Evolutionary conservation across 306 rosid genomes (phyloP).

Genomic region (Medicago lupulina): DNA sequence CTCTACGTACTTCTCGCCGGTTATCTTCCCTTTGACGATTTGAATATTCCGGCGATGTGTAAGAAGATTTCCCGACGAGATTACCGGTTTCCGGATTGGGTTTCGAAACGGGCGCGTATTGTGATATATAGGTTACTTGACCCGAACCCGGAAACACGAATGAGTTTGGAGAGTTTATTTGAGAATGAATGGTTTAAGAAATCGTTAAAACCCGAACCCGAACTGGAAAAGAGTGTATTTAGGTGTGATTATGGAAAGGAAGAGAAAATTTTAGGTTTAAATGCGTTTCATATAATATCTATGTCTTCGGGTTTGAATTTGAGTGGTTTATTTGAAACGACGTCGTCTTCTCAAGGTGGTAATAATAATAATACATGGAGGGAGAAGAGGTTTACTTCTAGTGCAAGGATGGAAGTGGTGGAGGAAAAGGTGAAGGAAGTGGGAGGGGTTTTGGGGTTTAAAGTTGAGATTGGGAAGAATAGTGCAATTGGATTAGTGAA

Average conservation of each 20-base stretch:
- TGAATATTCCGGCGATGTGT: conserved; percentile 64
- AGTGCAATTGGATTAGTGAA: conserved; percentile 68
- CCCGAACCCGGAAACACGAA: conserved; percentile 69
- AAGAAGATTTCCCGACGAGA: conserved; percentile 60
- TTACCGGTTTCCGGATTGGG: conserved; percentile 55
- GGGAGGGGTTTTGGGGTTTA: conserved; percentile 64
- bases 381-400: conserved; percentile 63
- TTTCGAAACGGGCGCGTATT: conserved; percentile 57
- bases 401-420: conserved; percentile 44
- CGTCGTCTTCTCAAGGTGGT: conserved; percentile 27
- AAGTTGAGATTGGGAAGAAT: conserved; percentile 62
- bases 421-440: conserved; percentile 61
- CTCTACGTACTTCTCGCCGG: conserved; percentile 74
- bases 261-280: conserved; percentile 38
- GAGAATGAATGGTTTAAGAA: conserved; percentile 66
- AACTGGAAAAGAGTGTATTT: conserved; percentile 38
- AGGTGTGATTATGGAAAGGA: conserved; percentile 19
- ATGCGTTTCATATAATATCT: conserved; percentile 83
- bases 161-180: conserved; percentile 56
- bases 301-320: conserved; percentile 80
- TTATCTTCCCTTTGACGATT: conserved; percentile 64
- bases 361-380: conserved; percentile 2
- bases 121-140: conserved; percentile 64
- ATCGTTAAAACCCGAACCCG: conserved; percentile 26
- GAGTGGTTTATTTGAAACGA: conserved; percentile 70